Evolutionary conservation across 139 green algal species (phyloP).

Genomic region (Asterochloris erici): DNA sequence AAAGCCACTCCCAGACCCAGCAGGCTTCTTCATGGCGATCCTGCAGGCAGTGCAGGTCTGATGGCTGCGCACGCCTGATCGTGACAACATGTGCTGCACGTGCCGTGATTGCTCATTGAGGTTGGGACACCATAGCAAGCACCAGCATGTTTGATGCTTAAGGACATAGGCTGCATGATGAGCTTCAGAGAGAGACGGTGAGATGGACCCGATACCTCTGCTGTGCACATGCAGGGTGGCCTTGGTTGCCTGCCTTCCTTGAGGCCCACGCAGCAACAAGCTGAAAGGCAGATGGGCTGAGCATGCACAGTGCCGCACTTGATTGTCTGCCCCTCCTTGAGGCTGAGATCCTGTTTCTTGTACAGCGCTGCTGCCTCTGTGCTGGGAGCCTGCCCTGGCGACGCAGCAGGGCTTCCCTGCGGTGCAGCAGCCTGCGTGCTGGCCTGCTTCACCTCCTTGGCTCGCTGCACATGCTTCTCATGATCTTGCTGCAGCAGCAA

Average conservation of each 20-base stretch:
- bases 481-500: conserved; percentile 42
- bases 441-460: conserved; percentile 22
- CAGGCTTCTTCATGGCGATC: conserved; percentile 30
- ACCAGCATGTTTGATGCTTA: neutral
- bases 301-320: conserved; percentile 22
- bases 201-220: neutral
- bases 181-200: neutral
- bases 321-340: conserved; percentile 75
- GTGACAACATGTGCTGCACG: neutral
- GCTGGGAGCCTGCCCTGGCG: neutral
- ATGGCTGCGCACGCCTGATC: neutral
- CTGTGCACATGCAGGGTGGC: neutral
- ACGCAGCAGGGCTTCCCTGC: conserved; percentile 6
- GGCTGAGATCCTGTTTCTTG: conserved; percentile 51
- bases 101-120: neutral
- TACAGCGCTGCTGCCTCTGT: conserved; percentile 45
- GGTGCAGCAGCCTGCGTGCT: neutral
- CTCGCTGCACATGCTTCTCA: conserved; percentile 43
- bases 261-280: neutral
- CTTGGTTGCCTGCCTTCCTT: neutral
- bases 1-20: conserved; percentile 21
- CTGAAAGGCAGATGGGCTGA: too few species aligned
- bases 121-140: neutral
- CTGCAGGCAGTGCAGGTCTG: conserved; percentile 17
- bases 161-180: neutral